These are phyloP conservation scores for Pestalotiopsis sp. DNA, from an alignment of 2,329 filamentous ascomycete species.

Conservation along the genomic window DNA sequence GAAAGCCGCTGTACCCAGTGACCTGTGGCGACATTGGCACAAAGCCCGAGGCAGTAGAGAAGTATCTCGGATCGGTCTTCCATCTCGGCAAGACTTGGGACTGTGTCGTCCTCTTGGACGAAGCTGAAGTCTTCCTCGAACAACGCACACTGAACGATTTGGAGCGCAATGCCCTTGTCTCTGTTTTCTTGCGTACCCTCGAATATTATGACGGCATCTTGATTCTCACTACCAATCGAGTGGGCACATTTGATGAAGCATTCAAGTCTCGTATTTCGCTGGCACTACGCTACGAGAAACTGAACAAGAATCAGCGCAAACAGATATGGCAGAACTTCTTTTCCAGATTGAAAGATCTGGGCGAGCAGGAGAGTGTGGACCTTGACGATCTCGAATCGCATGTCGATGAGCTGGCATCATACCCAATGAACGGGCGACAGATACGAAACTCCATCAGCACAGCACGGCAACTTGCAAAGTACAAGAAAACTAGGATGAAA, in stretches of 20 bases:
- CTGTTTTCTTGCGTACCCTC: conserved; percentile 38
- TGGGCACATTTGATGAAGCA: conserved; percentile 26
- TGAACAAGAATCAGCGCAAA: conserved; percentile 16
- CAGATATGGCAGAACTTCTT: conserved; percentile 25
- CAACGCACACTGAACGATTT: conserved; percentile 20
- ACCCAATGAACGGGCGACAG: conserved; percentile 43
- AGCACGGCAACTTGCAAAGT: conserved; percentile 26
- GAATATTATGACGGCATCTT: conserved; percentile 45
- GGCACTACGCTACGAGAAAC: conserved; percentile 21
- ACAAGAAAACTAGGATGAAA: not conserved
- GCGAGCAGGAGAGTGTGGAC: not conserved
- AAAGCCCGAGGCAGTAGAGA: conserved; percentile 19
- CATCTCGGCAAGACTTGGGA: conserved; percentile 24
- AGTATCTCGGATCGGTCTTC: conserved; percentile 23
- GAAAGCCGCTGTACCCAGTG: conserved; percentile 24
- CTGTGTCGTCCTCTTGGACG: conserved; percentile 25
- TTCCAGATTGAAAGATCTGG: not conserved
- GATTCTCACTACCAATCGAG: conserved; percentile 42
- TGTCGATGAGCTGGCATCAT: conserved; percentile 31
- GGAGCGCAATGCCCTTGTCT: conserved; percentile 23
- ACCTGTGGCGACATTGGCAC: conserved; percentile 28
- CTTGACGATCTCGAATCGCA: not conserved
- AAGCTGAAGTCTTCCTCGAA: conserved; percentile 26
- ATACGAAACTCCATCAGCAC: conserved; percentile 40
- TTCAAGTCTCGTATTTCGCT: conserved; percentile 25